Conservation (phyloP, 2,329 filamentous ascomycete genomes). For the Aphanocladium album region DNA sequence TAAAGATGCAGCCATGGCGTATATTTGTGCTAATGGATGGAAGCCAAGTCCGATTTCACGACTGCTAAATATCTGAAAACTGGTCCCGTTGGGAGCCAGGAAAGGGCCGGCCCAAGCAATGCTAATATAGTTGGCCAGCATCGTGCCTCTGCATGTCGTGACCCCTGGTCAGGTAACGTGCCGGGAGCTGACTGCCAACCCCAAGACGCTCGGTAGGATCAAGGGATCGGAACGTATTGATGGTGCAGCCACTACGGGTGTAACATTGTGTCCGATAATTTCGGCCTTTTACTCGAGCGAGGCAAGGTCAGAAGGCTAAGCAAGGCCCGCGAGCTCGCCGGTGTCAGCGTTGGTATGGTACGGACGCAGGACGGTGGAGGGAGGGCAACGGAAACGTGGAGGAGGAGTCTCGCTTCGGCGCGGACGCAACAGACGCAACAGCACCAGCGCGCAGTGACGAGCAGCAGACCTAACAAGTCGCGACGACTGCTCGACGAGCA, state of each 20-base stretch:
- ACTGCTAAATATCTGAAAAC: neutral
- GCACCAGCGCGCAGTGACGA: neutral
- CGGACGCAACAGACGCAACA: too few relatives aligned
- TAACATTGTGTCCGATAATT: neutral
- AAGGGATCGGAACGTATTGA: neutral
- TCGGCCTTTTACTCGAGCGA: neutral
- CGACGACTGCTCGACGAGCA: neutral
- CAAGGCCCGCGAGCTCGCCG: neutral
- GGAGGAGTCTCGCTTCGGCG: neutral
- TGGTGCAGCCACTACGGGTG: neutral
- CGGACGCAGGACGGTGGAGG: neutral
- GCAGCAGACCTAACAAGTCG: neutral
- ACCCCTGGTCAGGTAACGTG: neutral
- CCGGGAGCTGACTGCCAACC: neutral
- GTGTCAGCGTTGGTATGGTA: neutral
- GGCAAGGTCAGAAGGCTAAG: neutral
- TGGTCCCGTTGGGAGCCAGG: neutral
- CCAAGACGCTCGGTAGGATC: neutral
- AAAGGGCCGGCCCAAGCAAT: neutral
- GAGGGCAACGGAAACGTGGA: neutral
- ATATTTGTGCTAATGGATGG: neutral
- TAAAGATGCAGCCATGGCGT: constrained; percentile 9
- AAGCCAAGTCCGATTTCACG: neutral
- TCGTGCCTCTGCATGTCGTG: neutral
- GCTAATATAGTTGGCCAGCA: constrained; percentile 4